Evolutionary conservation across 2,329 filamentous ascomycete genomes (phyloP).

Genomic region (Ceratocystis cacaofunesta): DNA sequence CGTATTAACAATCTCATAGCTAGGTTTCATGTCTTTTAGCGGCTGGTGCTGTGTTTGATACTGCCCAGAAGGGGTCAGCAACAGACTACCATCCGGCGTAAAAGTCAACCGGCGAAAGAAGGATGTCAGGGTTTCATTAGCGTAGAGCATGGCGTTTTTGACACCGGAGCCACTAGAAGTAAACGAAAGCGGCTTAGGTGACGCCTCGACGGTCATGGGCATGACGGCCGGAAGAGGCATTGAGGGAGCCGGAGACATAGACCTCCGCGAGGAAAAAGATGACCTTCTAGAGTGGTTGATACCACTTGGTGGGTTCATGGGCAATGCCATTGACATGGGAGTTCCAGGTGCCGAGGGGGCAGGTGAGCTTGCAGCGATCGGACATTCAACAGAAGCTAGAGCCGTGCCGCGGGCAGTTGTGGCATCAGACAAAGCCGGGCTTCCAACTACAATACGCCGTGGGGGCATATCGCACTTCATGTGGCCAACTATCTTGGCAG

Average conservation of each 20-base stretch:
- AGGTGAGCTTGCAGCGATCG: slow-evolving; percentile 56
- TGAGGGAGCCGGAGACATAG: slow-evolving; percentile 82
- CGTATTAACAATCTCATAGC: slow-evolving; percentile 84
- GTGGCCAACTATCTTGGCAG: slow-evolving; percentile 67
- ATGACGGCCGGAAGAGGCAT: slow-evolving; percentile 90
- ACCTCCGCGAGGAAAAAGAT: slow-evolving; percentile 77
- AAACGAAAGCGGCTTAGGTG: slow-evolving; percentile 58
- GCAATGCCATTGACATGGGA: slow-evolving; percentile 71
- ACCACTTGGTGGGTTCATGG: slow-evolving; percentile 87
- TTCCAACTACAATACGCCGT: slow-evolving; percentile 76
- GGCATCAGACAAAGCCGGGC: slow-evolving; percentile 51
- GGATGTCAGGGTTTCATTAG: slow-evolving; percentile 90
- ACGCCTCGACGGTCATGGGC: slow-evolving; percentile 59
- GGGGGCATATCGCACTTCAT: slow-evolving; percentile 79
- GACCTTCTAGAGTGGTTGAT: slow-evolving; percentile 88
- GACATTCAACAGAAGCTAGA: slow-evolving; percentile 40
- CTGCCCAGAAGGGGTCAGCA: slow-evolving; percentile 89
- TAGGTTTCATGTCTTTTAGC: slow-evolving; percentile 53
- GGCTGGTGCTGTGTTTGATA: slow-evolving; percentile 66
- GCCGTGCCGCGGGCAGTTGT: background rate
- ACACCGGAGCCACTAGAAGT: slow-evolving; percentile 44
- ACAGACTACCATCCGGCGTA: slow-evolving; percentile 81
- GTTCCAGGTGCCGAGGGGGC: slow-evolving; percentile 85
- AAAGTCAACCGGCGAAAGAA: slow-evolving; percentile 93
- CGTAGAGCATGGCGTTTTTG: slow-evolving; percentile 81